Evolutionary conservation across 306 rosid species (phyloP), one percentile per base, ranked within the genome.

Genomic region (Dryas octopetala): DNA sequence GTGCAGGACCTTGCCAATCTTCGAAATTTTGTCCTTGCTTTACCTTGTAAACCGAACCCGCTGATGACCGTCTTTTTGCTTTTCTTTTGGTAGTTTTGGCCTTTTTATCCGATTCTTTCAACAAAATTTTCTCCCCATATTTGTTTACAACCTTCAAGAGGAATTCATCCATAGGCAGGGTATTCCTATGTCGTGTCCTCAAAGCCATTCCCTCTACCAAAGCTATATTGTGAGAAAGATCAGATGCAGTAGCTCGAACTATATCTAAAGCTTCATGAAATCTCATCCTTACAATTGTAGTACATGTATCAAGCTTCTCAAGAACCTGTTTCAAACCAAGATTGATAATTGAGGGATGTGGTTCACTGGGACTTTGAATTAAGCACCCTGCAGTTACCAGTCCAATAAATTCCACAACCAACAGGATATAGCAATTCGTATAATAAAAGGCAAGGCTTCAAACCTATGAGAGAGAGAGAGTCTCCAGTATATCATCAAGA

Each of bases 291-390:
- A 84, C 41, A 52, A 89, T 82, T 77, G 81, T 83, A 70, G 81
- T 82, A 65, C 75, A 51, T 77, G 15, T 28, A 79, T 87, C 86
- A 59, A 77, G 80, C 71, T 82, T 78, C 68, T 64, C 82, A 53
- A 90, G 89, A 80, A 94, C 81, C 78, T 84, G 86, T 90, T 86
- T 91, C 87, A 91, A 82, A 82, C 97, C 96, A 76, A 82, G 73
- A 85, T 74, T 77, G 64, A 71, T 78, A 76, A 74, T 64, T 7
- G 46, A 28, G 60, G 82, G 50, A 62, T 79, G 76, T 38, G 72
- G 68, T 62, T 78, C 68, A 28, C 62, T 26, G 59, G 77, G 68
- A 63, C 70, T 76, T 48, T 65, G 54, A 68, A 70, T 43, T 72
- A 75, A 67, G 74, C 78, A 81, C 79, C 90, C 98, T 90, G 88